These are phyloP conservation scores for Aspergillus nidulans DNA, from an alignment of 495 filamentous ascomycete species.

Conservation along the genomic window DNA sequence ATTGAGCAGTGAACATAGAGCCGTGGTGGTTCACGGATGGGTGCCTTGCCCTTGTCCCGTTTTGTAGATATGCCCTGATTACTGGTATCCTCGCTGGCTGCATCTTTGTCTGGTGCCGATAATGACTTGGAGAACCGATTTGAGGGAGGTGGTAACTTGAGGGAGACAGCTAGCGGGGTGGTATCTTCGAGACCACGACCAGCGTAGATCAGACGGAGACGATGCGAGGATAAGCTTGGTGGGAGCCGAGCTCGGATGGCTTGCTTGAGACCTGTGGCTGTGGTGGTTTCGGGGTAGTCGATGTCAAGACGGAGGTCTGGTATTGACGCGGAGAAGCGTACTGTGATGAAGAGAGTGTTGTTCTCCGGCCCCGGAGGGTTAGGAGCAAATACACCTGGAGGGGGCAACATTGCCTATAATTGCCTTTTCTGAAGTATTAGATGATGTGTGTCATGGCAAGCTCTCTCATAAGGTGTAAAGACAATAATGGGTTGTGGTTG, in stretches of 20 bases:
- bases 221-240: conserved; percentile 52
- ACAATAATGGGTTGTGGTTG: conserved; percentile 2
- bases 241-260: conserved; percentile 73
- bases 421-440: background rate
- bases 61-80: conserved; percentile 4
- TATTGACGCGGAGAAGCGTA: conserved; percentile 83
- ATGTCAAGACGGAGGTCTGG: conserved; percentile 80
- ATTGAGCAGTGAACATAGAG: conserved; percentile 91
- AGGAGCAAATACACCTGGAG: conserved; percentile 10
- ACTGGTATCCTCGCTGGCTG: conserved; percentile 21
- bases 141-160: conserved; percentile 58
- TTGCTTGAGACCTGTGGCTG: conserved; percentile 71
- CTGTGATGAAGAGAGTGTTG: conserved; percentile 62
- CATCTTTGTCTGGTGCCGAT: conserved; percentile 4
- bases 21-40: conserved; percentile 44
- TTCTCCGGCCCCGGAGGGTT: conserved; percentile 16
- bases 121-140: conserved; percentile 21
- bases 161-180: conserved; percentile 56
- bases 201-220: conserved; percentile 81
- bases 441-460: background rate
- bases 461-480: background rate
- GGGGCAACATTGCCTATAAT: conserved; percentile 3
- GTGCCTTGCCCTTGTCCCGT: conserved; percentile 54
- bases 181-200: conserved; percentile 78
- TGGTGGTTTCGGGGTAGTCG: conserved; percentile 59